Evolutionary conservation across 2,329 filamentous ascomycete genomes (phyloP), one percentile per base, ranked within the genome.

Genomic region (Cercospora sp.): DNA sequence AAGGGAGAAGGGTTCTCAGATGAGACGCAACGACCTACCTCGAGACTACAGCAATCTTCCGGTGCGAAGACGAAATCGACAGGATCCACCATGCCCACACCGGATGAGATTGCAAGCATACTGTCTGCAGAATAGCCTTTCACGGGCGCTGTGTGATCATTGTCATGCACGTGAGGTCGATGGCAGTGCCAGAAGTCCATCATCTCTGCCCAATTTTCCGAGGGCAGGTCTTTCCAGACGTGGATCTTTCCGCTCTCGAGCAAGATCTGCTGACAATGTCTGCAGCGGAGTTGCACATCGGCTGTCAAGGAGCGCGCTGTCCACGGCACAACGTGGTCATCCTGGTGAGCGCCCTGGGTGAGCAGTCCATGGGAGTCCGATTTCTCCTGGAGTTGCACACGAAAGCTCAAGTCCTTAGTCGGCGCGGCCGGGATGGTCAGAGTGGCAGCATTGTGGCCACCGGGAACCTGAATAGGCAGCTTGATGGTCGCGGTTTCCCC

Each of bases 171-270:
- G 45, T 83, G 80, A 1, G 96, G 95, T 80, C 98, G 98, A 79
- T 99, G 95, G 76, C 95, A 99, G 80, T 99, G 96, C 95, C 95
- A 99, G 74, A 99, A 96, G 79, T 99, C 96, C 95, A 99, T 99
- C 94, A 99, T 96, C 81, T 99, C 95, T 0, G 95, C 96, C 95
- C 95, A 99, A 76, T 97, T 94, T 74, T 96, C 93, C 76, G 93
- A 97, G 0, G 95, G 95, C 18, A 99, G 82, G 76, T 99, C 93
- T 80, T 94, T 97, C 94, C 95, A 99, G 42, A 81, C 79, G 45
- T 79, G 81, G 7, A 81, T 64, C 87, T 81, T 63, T 42, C 73
- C 70, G 20, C 66, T 69, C 12, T 51, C 36, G 13, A 79, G 65
- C 3, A 80, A 18, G 7, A 74, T 65, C 18, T 70, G 60, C 12